Evolutionary conservation across 495 filamentous ascomycete species (phyloP), one percentile per base, ranked within the genome.

Genomic region (Lindgomyces ingoldianus): DNA sequence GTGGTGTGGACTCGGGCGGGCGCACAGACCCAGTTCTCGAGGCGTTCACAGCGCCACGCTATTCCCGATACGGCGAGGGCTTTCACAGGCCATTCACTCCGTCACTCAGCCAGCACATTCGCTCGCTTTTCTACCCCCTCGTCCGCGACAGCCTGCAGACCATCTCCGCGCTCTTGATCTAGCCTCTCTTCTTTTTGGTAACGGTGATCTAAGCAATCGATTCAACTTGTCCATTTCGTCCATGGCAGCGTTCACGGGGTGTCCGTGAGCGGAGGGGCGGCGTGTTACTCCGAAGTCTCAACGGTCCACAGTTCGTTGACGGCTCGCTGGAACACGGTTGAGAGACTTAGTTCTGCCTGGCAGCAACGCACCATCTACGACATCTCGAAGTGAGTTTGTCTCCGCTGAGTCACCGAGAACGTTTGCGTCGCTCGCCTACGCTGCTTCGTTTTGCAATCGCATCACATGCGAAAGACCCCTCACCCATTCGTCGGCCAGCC

Each of bases 401-500:
- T 22, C 44, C 44, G n/a, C 18, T 4, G 44, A 8, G 18, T 47
- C n/a, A 4, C 6, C 14, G 6, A 4, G 4, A n/a, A 47, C 6
- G 14, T n/a, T n/a, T n/a, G n/a, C n/a, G n/a, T n/a, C n/a, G n/a
- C n/a, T n/a, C n/a, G n/a, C n/a, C n/a, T n/a, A n/a, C n/a, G n/a
- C n/a, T n/a, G n/a, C n/a, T n/a, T n/a, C n/a, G n/a, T n/a, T n/a
- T n/a, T n/a, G n/a, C n/a, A n/a, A n/a, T n/a, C n/a, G 51, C 45
- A 6, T 60, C 57, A 50, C 57, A 60, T 60, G 57, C 46, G 21
- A 25, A 49, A 49, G 57, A 50, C 57, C 57, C 57, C 57, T 60
- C 57, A 60, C 29, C 42, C 42, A 27, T 29, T 27, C 11, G n/a
- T 53, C 16, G 44, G 4, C 6, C 44, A 19, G 4, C n/a, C 6